These are phyloP conservation scores for Phaeosphaeria sp. DNA, from an alignment of 2,329 filamentous ascomycete genomes.

Conservation along the genomic window DNA sequence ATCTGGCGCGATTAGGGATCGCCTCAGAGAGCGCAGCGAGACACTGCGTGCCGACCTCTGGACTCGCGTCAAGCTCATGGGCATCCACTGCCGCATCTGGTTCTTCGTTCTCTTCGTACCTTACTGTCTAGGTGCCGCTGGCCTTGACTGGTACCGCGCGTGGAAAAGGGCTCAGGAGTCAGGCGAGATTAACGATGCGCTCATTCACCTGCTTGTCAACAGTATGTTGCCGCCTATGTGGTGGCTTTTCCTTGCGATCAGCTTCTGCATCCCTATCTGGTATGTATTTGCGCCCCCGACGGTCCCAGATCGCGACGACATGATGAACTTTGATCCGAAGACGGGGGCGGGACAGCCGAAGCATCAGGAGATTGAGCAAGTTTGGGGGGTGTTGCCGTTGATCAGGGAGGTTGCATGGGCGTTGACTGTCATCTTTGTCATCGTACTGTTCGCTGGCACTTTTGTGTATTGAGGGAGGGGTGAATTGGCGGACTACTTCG, in stretches of 20 bases:
- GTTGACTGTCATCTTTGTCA: constrained; percentile 4
- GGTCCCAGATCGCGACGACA: constrained; percentile 7
- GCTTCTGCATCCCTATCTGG: constrained; percentile 2
- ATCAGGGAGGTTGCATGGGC: constrained; percentile 5
- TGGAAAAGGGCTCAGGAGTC: not conserved
- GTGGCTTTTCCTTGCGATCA: constrained; percentile 5
- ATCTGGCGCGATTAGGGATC: not conserved
- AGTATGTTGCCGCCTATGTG: constrained; percentile 7
- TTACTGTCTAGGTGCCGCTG: constrained; percentile 5
- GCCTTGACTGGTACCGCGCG: constrained; percentile 4
- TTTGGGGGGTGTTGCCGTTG: constrained; percentile 8
- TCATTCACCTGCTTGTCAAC: constrained; percentile 3
- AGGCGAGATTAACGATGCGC: not conserved
- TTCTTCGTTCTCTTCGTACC: constrained; percentile 5
- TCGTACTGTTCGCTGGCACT: constrained; percentile 7
- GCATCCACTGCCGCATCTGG: constrained; percentile 9
- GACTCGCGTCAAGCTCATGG: constrained; percentile 8
- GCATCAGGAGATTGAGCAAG: constrained; percentile 9
- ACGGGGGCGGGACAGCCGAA: constrained; percentile 7
- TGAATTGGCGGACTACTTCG: not conserved
- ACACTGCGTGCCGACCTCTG: not conserved
- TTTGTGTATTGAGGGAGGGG: constrained; percentile 1
- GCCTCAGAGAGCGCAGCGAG: constrained; percentile 2
- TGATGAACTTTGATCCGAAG: constrained; percentile 9
- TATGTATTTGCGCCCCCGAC: constrained; percentile 4